These are phyloP conservation scores for Artomyces pyxidatus DNA, from an alignment of 768 basidiomycete species.

Conservation along the genomic window DNA sequence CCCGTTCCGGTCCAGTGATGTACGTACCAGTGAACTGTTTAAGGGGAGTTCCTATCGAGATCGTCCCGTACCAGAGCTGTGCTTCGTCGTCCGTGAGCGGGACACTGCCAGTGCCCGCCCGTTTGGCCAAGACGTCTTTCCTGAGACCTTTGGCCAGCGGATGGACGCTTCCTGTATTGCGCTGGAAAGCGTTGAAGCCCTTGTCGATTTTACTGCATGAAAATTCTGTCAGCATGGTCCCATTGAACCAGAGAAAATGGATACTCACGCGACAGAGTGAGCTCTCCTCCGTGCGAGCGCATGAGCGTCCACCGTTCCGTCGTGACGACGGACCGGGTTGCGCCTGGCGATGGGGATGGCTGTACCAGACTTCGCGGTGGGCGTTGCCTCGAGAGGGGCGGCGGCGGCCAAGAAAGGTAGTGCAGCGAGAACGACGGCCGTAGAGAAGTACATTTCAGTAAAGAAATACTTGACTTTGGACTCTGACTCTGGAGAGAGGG, in stretches of 20 bases:
- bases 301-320: neutral
- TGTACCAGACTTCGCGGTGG: neutral
- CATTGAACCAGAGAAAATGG: too few relatives aligned
- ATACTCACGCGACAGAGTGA: neutral
- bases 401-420: too few relatives aligned
- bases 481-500: too few relatives aligned
- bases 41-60: slow-evolving; percentile 2
- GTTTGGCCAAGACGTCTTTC: neutral
- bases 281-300: neutral
- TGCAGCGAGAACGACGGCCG: too few relatives aligned
- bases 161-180: slow-evolving; percentile 1
- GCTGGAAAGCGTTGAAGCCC: neutral
- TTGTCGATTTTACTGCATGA: neutral
- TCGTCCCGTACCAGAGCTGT: slow-evolving; percentile 5
- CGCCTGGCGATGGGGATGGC: neutral
- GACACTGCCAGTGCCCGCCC: slow-evolving; percentile 15
- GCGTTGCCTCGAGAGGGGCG: too few relatives aligned
- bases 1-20: too few relatives aligned
- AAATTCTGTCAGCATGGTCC: neutral
- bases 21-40: slow-evolving; percentile 1
- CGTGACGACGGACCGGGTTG: neutral
- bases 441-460: too few relatives aligned
- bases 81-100: neutral
- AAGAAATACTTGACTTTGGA: too few relatives aligned
- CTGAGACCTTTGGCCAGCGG: neutral